Base-by-base conservation (phyloP, 2,329 filamentous ascomycete species). In the Claviceps maximensis region DNA sequence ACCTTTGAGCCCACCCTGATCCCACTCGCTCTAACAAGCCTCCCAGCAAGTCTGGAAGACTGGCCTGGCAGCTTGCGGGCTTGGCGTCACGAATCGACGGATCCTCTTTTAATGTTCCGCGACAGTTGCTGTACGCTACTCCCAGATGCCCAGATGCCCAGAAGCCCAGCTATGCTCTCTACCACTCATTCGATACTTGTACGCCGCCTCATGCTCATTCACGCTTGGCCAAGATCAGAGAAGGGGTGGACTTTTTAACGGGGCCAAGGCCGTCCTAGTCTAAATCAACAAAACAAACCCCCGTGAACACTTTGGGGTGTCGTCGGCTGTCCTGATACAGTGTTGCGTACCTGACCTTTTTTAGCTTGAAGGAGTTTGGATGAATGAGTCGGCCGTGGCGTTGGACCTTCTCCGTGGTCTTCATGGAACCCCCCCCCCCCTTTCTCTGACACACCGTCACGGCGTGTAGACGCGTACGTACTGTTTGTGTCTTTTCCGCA, bases 161-260 rank as follows among this genome's bases (percentile, higher is more conserved):
- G 42, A 47, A n/a, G 50, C 33, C 50, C 33, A 47, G 40, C 40
- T 21, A 23, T 23, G 31, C 29, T 51, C 41, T 38, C 48, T 44
- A 33, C 48, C 49, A 51, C 49, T 48, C 49, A 25, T 51, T 45
- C 46, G 52, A 51, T 46, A 54, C 53, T 51, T 51, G 47, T 49
- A 53, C 53, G 50, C 53, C 50, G 50, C 53, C 50, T 55, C 38
- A 44, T 50, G 12, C 45, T 55, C 54, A 36, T 44, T 53, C 44
- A 29, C 48, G 51, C 42, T 51, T 48, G 36, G 44, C 27, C 51
- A 36, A 33, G 38, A 23, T 40, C 46, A 31, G 40, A 47, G 38
- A 49, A 51, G 17, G 21, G 52, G 44, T 47, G 49, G 44, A 19
- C 36, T 48, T 48, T 33, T 48, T 23, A 13, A 55, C 27, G 40